Conservation (phyloP, 495 filamentous ascomycete genomes). For the Paragyromitra xinjiangensis region DNA sequence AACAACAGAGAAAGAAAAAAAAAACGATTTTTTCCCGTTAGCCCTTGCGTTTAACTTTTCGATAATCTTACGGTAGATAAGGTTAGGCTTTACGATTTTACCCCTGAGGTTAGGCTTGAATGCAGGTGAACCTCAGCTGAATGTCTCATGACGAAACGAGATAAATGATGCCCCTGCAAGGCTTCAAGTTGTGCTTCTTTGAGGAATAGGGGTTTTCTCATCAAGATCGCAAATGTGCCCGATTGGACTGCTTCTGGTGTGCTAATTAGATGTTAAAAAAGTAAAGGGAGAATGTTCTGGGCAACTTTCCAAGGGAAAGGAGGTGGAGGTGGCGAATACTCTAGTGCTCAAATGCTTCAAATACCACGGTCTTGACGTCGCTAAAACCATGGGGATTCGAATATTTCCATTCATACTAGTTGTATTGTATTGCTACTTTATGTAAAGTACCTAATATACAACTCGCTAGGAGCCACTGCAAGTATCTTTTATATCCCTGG, state of each 20-base stretch:
- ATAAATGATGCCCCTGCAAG: constrained; percentile 19
- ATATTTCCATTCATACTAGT: background rate
- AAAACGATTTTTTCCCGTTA: background rate
- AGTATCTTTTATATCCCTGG: background rate
- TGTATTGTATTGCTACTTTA: background rate
- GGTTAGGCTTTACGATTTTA: constrained; percentile 21
- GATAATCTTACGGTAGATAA: constrained; percentile 19
- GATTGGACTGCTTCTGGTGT: constrained; percentile 5
- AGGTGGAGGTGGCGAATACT: constrained; percentile 7
- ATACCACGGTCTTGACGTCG: constrained; percentile 4
- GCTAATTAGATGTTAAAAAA: constrained; percentile 20
- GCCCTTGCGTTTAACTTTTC: constrained; percentile 24
- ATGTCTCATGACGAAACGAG: constrained; percentile 23
- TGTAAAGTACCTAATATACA: background rate
- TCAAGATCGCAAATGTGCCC: background rate
- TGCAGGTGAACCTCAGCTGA: constrained; percentile 18
- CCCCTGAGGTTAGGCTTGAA: constrained; percentile 24
- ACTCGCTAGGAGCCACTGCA: background rate
- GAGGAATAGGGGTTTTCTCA: constrained; percentile 10
- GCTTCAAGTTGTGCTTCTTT: constrained; percentile 6
- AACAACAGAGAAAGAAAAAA: constrained; percentile 6
- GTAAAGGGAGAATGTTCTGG: constrained; percentile 22
- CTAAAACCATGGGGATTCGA: background rate
- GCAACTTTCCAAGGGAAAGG: constrained; percentile 2
- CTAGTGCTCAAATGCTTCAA: constrained; percentile 23